Evolutionary conservation across 2,329 filamentous ascomycete genomes (phyloP).

Genomic region (Sclerotinia minor): DNA sequence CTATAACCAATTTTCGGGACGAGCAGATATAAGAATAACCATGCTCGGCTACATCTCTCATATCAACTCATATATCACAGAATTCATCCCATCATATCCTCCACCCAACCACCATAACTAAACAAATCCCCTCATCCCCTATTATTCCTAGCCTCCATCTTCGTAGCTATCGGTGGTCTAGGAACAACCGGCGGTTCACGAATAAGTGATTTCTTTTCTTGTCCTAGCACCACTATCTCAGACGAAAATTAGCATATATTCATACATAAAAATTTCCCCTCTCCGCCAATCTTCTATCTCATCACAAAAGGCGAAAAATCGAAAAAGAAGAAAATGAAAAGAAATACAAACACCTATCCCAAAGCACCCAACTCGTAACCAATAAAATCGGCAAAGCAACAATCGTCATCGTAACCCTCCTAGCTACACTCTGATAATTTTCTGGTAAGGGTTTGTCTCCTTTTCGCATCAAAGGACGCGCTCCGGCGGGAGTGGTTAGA

Average conservation of each 20-base stretch:
- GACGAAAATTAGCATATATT: slow-evolving; percentile 12
- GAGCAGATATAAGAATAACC: background rate
- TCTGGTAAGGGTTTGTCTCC: slow-evolving; percentile 30
- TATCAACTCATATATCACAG: background rate
- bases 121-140: background rate
- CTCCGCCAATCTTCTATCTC: too few relatives aligned
- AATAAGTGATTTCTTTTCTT: slow-evolving; percentile 15
- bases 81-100: background rate
- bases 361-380: slow-evolving; percentile 42
- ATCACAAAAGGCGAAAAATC: background rate
- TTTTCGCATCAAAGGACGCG: slow-evolving; percentile 29
- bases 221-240: slow-evolving; percentile 16
- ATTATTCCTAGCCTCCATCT: slow-evolving; percentile 1
- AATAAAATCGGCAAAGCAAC: slow-evolving; percentile 40
- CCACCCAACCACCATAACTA: background rate
- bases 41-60: background rate
- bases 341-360: slow-evolving; percentile 37
- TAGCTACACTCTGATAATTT: slow-evolving; percentile 38
- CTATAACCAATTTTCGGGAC: background rate
- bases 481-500: slow-evolving; percentile 36
- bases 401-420: slow-evolving; percentile 40
- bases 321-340: background rate
- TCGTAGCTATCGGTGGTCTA: background rate
- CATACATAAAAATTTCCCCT: background rate
- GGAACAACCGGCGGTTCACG: slow-evolving; percentile 9